A percentile compares a stretch with the other conserved stretches of the same genome.
These are phyloP conservation scores for Pleurozium schreberi DNA, from an alignment of 225 moss, liverwort and hornwort genomes.

Conservation along the genomic window DNA sequence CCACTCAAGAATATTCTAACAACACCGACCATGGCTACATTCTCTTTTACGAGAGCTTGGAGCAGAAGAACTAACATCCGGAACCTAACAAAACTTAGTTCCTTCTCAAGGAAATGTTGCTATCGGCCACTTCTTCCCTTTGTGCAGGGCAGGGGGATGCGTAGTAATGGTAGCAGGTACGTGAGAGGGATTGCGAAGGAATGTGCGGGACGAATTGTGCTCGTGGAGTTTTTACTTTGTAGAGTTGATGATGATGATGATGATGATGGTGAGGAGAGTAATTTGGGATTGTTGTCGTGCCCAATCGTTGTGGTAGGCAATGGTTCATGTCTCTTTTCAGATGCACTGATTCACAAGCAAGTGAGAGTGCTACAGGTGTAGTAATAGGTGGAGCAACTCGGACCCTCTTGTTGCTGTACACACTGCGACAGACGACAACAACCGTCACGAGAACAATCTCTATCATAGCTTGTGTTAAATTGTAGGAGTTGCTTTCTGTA, in stretches of 20 bases:
- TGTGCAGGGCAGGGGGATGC: not conserved
- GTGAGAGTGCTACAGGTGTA: conserved; percentile 17
- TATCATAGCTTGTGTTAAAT: conserved; percentile 22
- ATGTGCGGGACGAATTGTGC: conserved; percentile 34
- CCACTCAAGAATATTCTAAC: conserved; percentile 86
- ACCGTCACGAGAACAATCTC: conserved; percentile 18
- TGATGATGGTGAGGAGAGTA: conserved; percentile 6
- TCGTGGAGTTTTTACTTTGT: conserved; percentile 17
- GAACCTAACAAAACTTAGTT: conserved; percentile 9
- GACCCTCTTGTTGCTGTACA: conserved; percentile 24
- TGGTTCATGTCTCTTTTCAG: not conserved
- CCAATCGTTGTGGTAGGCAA: not conserved
- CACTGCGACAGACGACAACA: conserved; percentile 18
- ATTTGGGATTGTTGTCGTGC: conserved; percentile 10
- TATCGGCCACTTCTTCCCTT: not conserved
- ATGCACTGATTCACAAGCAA: conserved; percentile 15
- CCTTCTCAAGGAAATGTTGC: conserved; percentile 5
- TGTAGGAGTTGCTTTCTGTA: conserved; percentile 29
- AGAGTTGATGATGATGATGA: conserved; percentile 13
- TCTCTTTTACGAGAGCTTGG: conserved; percentile 91
- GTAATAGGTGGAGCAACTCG: conserved; percentile 30
- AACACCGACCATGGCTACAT: conserved; percentile 98
- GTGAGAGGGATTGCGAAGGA: conserved; percentile 7
- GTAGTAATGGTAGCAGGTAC: not conserved
- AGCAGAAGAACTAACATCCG: conserved; percentile 65